These are phyloP conservation scores for Penicillium corylophilum DNA, from an alignment of 2,329 filamentous ascomycete genomes.

Conservation along the genomic window DNA sequence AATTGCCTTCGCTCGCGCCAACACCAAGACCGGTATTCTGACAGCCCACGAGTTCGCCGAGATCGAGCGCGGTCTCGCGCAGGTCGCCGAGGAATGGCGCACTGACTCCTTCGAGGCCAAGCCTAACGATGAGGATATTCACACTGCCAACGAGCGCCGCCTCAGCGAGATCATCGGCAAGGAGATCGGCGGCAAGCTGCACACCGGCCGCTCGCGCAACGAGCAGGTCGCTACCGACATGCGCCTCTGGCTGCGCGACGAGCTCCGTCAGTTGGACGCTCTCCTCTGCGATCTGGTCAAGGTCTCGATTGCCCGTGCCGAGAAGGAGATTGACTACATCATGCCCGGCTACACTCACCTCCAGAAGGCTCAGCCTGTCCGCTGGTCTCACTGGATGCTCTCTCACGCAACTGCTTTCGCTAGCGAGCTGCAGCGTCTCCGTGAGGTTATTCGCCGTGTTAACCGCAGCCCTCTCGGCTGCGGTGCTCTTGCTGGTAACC, in stretches of 20 bases:
- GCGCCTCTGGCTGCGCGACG: slow-evolving; percentile 81
- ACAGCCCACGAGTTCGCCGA: slow-evolving; percentile 68
- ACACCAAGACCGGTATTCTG: slow-evolving; percentile 72
- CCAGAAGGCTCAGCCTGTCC: slow-evolving; percentile 76
- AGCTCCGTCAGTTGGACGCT: slow-evolving; percentile 67
- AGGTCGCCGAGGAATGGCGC: slow-evolving; percentile 51
- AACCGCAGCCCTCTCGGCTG: slow-evolving; percentile 71
- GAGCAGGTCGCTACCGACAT: slow-evolving; percentile 90
- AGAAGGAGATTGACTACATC: slow-evolving; percentile 70
- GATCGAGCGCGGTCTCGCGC: slow-evolving; percentile 69
- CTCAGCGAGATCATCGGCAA: slow-evolving; percentile 83
- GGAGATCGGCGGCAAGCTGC: slow-evolving; percentile 80
- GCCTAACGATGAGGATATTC: slow-evolving; percentile 58
- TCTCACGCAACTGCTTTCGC: slow-evolving; percentile 71
- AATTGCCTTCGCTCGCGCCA: slow-evolving; percentile 79
- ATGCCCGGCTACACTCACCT: slow-evolving; percentile 91
- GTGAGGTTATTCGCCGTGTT: slow-evolving; percentile 70
- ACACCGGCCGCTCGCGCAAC: slow-evolving; percentile 83
- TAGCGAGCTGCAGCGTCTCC: slow-evolving; percentile 72
- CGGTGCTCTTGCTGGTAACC: slow-evolving; percentile 77
- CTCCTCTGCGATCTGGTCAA: slow-evolving; percentile 68
- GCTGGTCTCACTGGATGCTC: slow-evolving; percentile 80
- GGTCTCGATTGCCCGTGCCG: slow-evolving; percentile 67
- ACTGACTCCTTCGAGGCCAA: slow-evolving; percentile 38
- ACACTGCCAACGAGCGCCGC: slow-evolving; percentile 70